Evolutionary conservation across 306 rosid genomes (phyloP).

Genomic region (Leucaena leucocephala): DNA sequence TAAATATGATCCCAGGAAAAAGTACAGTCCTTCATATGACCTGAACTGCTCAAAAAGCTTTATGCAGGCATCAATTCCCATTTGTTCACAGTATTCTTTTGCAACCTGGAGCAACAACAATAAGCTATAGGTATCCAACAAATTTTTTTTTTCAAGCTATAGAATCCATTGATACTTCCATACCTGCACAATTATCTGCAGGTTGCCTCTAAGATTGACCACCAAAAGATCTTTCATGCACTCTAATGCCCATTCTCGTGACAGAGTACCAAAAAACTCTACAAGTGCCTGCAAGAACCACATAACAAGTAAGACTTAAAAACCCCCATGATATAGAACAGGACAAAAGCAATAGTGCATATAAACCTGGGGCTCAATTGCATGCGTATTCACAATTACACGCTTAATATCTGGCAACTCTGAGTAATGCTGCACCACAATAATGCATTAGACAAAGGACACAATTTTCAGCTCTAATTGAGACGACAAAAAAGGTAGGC

Average conservation of each 20-base stretch:
- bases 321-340: conserved; percentile 6
- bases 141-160: conserved; percentile 24
- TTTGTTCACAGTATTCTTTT: conserved; percentile 95
- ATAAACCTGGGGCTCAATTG: conserved; percentile 97
- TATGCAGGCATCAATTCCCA: conserved; percentile 92
- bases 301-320: conserved; percentile 34
- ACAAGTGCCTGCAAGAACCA: conserved; percentile 77
- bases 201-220: conserved; percentile 95
- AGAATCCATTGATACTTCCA: conserved; percentile 23
- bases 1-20: conserved; percentile 94
- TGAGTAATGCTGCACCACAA: conserved; percentile 87
- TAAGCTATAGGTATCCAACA: conserved; percentile 31
- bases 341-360: conserved; percentile 30
- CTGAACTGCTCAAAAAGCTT: conserved; percentile 96
- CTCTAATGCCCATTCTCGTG: conserved; percentile 96
- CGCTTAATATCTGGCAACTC: conserved; percentile 98
- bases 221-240: conserved; percentile 97
- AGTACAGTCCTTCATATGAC: conserved; percentile 96
- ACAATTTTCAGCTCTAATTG: conserved; percentile 21
- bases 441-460: conserved; percentile 29
- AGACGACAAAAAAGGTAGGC: conserved; percentile 5
- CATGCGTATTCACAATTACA: conserved; percentile 97
- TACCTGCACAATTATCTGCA: conserved; percentile 99
- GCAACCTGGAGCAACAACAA: conserved; percentile 73
- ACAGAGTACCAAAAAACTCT: conserved; percentile 93